These are phyloP conservation scores for Cercophora samala DNA, from an alignment of 495 filamentous ascomycete genomes.

Conservation along the genomic window DNA sequence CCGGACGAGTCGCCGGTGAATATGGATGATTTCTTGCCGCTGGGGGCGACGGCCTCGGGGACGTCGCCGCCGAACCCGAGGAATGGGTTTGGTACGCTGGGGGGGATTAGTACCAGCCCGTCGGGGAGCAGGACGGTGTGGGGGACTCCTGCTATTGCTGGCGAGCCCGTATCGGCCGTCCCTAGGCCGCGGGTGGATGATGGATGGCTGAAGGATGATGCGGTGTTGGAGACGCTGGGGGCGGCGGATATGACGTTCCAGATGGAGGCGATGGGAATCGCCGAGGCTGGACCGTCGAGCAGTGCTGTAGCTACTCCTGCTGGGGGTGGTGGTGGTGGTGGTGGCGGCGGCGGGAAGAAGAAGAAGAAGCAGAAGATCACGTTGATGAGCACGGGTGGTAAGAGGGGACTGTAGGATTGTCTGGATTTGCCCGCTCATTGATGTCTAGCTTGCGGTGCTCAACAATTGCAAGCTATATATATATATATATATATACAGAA, in stretches of 20 bases:
- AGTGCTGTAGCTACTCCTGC: constrained; percentile 23
- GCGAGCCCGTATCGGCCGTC: constrained; percentile 36
- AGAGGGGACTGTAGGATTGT: constrained; percentile 25
- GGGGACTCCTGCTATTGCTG: constrained; percentile 68
- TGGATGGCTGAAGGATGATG: constrained; percentile 71
- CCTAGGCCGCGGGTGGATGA: constrained; percentile 53
- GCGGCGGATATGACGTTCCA: constrained; percentile 42
- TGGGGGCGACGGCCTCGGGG: constrained; percentile 41
- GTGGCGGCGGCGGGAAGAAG: constrained; percentile 58
- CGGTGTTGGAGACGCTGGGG: constrained; percentile 34
- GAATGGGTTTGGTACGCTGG: constrained; percentile 44
- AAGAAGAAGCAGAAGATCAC: constrained; percentile 95
- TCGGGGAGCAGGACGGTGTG: constrained; percentile 74
- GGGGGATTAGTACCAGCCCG: constrained; percentile 70
- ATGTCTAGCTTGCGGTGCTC: too few relatives aligned
- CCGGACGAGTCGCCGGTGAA: constrained; percentile 35
- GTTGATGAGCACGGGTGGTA: constrained; percentile 74
- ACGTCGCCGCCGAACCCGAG: constrained; percentile 40
- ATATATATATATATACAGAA: too few relatives aligned
- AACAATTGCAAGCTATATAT: too few relatives aligned
- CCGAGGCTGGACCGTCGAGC: constrained; percentile 27
- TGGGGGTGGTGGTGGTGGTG: constrained; percentile 19
- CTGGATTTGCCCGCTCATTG: neutral
- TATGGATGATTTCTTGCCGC: constrained; percentile 63
- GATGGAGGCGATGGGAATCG: constrained; percentile 43